A percentile compares a stretch with the other conserved stretches of the same genome.
These are phyloP conservation scores for Phaeotremella fagi DNA, from an alignment of 768 basidiomycete species.

Conservation along the genomic window DNA sequence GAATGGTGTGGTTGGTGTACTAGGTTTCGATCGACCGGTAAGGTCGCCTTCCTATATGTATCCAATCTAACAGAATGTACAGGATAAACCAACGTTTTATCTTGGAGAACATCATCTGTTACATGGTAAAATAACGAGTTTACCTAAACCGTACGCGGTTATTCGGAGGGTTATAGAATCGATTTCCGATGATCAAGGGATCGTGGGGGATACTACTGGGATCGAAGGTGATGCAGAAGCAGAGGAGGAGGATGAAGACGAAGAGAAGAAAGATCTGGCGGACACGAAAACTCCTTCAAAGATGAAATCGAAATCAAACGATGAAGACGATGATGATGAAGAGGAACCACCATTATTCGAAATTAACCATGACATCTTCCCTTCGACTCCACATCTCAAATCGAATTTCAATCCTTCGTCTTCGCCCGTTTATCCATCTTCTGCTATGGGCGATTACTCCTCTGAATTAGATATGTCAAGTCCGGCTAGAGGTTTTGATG, in stretches of 20 bases:
- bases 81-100: slow-evolving; percentile 72
- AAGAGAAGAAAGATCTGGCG: slow-evolving; percentile 31
- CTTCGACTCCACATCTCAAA: not conserved
- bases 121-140: slow-evolving; percentile 72
- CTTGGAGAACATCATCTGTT: slow-evolving; percentile 80
- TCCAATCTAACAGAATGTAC: not conserved
- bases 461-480: slow-evolving; percentile 37
- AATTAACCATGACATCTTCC: slow-evolving; percentile 1
- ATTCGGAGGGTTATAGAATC: slow-evolving; percentile 48
- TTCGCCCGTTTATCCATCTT: slow-evolving; percentile 13
- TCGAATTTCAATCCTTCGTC: slow-evolving; percentile 16
- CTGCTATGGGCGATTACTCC: slow-evolving; percentile 37
- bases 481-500: slow-evolving; percentile 8
- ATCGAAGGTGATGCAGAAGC: slow-evolving; percentile 9
- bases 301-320: not conserved
- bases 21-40: slow-evolving; percentile 58
- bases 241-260: slow-evolving; percentile 15
- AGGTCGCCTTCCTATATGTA: slow-evolving; percentile 1
- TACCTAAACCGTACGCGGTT: slow-evolving; percentile 78
- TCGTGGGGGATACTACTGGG: too few relatives aligned
- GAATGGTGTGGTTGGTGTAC: slow-evolving; percentile 71
- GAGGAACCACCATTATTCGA: slow-evolving; percentile 17
- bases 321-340: slow-evolving; percentile 6
- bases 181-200: not conserved
- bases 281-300: slow-evolving; percentile 20